Percentiles rank a stretch among this genome's conserved stretches.
These are phyloP conservation scores for Calonectria naviculata DNA, from an alignment of 2,329 filamentous ascomycete genomes.

Conservation along the genomic window DNA sequence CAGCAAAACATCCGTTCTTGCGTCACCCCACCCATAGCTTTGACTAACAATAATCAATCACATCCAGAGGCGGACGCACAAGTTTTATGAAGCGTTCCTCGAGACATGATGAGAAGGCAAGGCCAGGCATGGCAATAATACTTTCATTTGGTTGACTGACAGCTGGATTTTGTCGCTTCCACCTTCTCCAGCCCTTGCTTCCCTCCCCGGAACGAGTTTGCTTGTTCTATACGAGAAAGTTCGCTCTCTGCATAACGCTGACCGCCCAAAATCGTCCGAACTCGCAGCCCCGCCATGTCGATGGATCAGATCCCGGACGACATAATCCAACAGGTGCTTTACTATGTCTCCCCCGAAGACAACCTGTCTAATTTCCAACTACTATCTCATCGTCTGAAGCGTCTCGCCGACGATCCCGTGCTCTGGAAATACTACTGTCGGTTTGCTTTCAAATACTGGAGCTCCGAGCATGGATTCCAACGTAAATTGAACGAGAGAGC, in stretches of 20 bases:
- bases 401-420: conserved; percentile 75
- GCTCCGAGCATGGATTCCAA: conserved; percentile 69
- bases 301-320: conserved; percentile 78
- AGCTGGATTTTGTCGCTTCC: neutral
- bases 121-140: conserved; percentile 32
- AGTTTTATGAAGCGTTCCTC: conserved; percentile 15
- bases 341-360: conserved; percentile 68
- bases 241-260: conserved; percentile 8
- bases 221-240: conserved; percentile 3
- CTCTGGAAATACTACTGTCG: conserved; percentile 85
- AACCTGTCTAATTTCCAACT: conserved; percentile 59
- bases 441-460: conserved; percentile 80
- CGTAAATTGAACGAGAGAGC: conserved; percentile 65
- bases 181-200: neutral
- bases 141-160: neutral
- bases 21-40: conserved; percentile 30
- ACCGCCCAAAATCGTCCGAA: conserved; percentile 21
- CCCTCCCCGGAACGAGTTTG: neutral
- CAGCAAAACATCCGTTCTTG: conserved; percentile 14
- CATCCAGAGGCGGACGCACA: neutral
- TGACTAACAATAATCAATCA: conserved; percentile 17
- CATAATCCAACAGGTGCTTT: conserved; percentile 83
- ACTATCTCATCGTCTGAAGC: conserved; percentile 72
- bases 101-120: conserved; percentile 10
- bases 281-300: conserved; percentile 43